These are phyloP conservation scores for Penicillium steckii DNA, from an alignment of 495 filamentous ascomycete genomes.

Conservation along the genomic window DNA sequence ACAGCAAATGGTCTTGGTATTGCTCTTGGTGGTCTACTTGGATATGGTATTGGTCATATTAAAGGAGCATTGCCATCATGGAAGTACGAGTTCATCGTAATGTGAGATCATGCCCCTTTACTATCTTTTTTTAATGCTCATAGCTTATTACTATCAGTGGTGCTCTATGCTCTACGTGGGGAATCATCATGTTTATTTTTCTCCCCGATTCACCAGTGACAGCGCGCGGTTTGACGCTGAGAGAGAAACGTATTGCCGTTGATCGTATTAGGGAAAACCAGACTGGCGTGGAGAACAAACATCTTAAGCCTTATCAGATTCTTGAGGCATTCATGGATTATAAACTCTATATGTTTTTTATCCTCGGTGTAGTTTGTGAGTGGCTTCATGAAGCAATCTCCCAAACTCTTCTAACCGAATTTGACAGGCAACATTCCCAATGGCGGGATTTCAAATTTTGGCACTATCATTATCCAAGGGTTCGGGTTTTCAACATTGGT, in stretches of 20 bases:
- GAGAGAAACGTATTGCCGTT: slow-evolving; percentile 49
- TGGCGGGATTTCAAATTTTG: slow-evolving; percentile 58
- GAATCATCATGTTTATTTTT: slow-evolving; percentile 38
- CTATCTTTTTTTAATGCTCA: neutral
- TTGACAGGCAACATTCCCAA: slow-evolving; percentile 42
- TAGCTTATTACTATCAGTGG: slow-evolving; percentile 9
- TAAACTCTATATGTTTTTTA: slow-evolving; percentile 44
- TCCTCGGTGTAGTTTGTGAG: slow-evolving; percentile 32
- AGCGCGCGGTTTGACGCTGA: slow-evolving; percentile 33
- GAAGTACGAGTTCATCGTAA: slow-evolving; percentile 56
- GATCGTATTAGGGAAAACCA: slow-evolving; percentile 53
- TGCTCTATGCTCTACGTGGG: slow-evolving; percentile 33
- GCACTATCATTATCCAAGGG: slow-evolving; percentile 60
- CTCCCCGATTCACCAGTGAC: slow-evolving; percentile 52
- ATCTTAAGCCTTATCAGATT: slow-evolving; percentile 51
- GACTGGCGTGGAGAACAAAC: slow-evolving; percentile 55
- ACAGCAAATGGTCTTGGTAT: slow-evolving; percentile 59
- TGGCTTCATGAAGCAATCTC: neutral
- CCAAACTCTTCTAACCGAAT: neutral
- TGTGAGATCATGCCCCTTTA: slow-evolving; percentile 33
- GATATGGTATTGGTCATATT: slow-evolving; percentile 58
- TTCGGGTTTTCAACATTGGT: slow-evolving; percentile 58
- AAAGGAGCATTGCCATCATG: slow-evolving; percentile 50
- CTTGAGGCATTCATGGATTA: slow-evolving; percentile 49
- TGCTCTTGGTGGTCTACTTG: slow-evolving; percentile 55